A percentile compares a stretch with the other conserved stretches of the same genome.
These are phyloP conservation scores for Apiospora pterosperma DNA, from an alignment of 2,329 filamentous ascomycete species.

Conservation along the genomic window DNA sequence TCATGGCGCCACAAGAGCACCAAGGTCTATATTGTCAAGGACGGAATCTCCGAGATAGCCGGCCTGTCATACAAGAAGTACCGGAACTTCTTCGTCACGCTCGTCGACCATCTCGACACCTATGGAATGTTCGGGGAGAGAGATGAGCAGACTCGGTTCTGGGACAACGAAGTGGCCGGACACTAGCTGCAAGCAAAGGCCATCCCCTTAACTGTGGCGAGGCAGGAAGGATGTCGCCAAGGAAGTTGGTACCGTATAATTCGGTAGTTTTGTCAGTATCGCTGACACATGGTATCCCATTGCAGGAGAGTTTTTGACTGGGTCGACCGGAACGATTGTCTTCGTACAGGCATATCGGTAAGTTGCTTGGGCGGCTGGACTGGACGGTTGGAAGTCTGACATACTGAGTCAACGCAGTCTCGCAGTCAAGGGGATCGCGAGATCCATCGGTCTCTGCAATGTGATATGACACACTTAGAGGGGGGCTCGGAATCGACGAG, in stretches of 20 bases:
- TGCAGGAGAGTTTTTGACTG: neutral
- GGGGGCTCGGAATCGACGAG: neutral
- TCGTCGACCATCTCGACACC: constrained; percentile 40
- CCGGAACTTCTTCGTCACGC: constrained; percentile 37
- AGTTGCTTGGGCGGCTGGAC: neutral
- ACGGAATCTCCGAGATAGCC: constrained; percentile 46
- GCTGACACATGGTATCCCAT: neutral
- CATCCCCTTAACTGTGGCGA: neutral
- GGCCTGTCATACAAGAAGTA: constrained; percentile 48
- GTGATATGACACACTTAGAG: neutral
- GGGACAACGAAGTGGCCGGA: constrained; percentile 19
- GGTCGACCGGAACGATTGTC: neutral
- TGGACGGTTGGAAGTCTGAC: too few relatives aligned
- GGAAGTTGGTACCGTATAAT: neutral
- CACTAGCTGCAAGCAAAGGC: neutral
- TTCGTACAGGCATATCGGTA: neutral
- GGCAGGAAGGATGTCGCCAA: neutral
- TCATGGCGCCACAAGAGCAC: constrained; percentile 48
- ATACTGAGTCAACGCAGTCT: neutral
- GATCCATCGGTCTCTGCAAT: neutral
- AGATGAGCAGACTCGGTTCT: constrained; percentile 32
- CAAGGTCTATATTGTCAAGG: constrained; percentile 46
- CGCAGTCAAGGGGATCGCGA: neutral
- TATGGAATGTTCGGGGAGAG: constrained; percentile 29
- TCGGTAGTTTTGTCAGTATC: neutral